These are phyloP conservation scores for Carex sylvatica DNA, from an alignment of 202 grass and related monocot genomes.

Conservation along the genomic window DNA sequence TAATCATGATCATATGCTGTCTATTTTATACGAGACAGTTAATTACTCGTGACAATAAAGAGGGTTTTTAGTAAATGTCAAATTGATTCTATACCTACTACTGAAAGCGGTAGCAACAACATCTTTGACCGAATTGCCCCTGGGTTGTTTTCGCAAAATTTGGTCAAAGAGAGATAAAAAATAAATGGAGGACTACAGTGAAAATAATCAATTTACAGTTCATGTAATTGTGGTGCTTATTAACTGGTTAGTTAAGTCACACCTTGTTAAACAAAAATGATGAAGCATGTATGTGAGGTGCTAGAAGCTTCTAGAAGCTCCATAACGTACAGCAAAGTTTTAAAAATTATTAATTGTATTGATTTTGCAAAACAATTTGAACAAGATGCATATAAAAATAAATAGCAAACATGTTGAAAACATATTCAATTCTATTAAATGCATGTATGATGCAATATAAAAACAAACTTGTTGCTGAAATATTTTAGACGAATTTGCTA, in stretches of 20 bases:
- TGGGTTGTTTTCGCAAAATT: neutral
- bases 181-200: neutral
- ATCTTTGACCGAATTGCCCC: neutral
- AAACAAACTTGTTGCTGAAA: neutral
- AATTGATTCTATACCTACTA: slow-evolving; percentile 20
- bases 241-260: slow-evolving; percentile 22
- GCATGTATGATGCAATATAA: neutral
- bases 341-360: neutral
- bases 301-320: slow-evolving; percentile 12
- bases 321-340: neutral
- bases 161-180: neutral
- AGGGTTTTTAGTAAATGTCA: neutral
- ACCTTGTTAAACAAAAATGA: neutral
- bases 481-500: neutral
- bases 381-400: neutral
- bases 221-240: neutral
- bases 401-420: neutral
- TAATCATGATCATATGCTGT: slow-evolving; percentile 12
- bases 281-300: neutral
- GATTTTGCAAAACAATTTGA: neutral
- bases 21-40: slow-evolving; percentile 10
- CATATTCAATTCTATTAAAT: neutral
- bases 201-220: neutral
- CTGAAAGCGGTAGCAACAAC: slow-evolving; percentile 7
- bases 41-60: slow-evolving; percentile 6